phyloP scores from a whole-genome alignment of 495 filamentous ascomycete species.

The Chlorociboria aeruginascens region DNA sequence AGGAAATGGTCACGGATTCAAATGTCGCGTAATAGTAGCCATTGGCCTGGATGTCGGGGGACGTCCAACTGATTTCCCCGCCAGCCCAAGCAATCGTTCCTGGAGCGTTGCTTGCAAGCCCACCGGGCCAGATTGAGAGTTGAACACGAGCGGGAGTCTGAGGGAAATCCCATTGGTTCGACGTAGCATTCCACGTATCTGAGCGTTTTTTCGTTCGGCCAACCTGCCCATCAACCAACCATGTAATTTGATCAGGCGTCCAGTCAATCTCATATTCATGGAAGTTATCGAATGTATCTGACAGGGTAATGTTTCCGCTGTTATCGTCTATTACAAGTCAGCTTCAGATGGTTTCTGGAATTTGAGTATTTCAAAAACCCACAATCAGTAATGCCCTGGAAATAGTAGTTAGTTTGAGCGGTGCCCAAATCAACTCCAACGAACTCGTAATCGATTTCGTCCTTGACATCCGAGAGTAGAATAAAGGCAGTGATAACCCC shows the following conservation, averaged over 20 bases:
- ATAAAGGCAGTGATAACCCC: constrained; percentile 97
- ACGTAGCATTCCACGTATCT: constrained; percentile 74
- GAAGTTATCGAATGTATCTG: constrained; percentile 64
- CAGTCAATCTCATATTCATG: constrained; percentile 93
- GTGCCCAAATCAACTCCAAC: constrained; percentile 66
- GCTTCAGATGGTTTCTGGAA: not conserved
- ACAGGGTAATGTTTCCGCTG: constrained; percentile 51
- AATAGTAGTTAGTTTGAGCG: constrained; percentile 94
- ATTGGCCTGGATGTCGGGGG: constrained; percentile 62
- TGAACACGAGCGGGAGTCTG: constrained; percentile 91
- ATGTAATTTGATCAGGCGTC: constrained; percentile 72
- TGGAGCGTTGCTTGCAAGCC: constrained; percentile 59
- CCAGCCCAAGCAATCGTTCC: constrained; percentile 91
- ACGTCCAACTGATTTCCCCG: constrained; percentile 80
- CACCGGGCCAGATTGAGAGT: constrained; percentile 93
- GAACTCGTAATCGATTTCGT: constrained; percentile 96
- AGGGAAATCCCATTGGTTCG: constrained; percentile 76
- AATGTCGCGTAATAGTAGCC: constrained; percentile 86
- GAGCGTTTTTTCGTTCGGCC: constrained; percentile 61
- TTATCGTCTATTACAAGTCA: constrained; percentile 49
- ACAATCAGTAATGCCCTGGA: constrained; percentile 90
- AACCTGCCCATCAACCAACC: constrained; percentile 70
- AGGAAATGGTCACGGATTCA: constrained; percentile 64
- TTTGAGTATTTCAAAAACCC: constrained; percentile 26
- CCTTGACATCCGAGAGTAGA: constrained; percentile 84